Percentiles rank a stretch among this genome's conserved stretches.
phyloP scores from a whole-genome alignment of 106 monocot species.

The Ottelia alismoides region DNA sequence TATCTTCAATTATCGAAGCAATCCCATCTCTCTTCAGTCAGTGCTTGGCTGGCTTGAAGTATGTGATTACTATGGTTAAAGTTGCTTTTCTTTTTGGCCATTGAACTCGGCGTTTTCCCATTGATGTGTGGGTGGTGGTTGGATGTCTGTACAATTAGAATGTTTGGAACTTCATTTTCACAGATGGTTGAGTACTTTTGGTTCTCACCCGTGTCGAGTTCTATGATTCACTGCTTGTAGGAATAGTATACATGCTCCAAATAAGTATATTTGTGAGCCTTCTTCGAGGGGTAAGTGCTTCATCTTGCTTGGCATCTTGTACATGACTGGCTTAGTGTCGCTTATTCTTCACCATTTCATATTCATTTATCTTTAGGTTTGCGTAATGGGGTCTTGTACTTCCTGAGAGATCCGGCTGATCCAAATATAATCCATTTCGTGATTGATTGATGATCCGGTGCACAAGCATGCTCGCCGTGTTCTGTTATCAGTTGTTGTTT shows the following conservation, averaged over 20 bases:
- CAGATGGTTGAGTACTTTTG: constrained; percentile 88
- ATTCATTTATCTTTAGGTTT: constrained; percentile 35
- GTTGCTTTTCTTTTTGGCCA: constrained; percentile 95
- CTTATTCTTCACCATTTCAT: not conserved
- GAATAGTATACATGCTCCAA: constrained; percentile 98
- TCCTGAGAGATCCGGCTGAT: constrained; percentile 96
- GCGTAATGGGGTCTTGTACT: constrained; percentile 90
- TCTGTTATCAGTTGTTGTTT: constrained; percentile 91
- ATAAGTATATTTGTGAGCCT: constrained; percentile 98
- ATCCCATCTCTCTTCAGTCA: constrained; percentile 78
- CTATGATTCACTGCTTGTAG: constrained; percentile 89
- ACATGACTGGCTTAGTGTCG: not conserved
- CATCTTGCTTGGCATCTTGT: not conserved
- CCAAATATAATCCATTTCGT: constrained; percentile 98
- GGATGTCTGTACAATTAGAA: constrained; percentile 88
- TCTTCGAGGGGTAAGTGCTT: constrained; percentile 84
- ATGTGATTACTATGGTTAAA: constrained; percentile 95
- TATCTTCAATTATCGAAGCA: constrained; percentile 61
- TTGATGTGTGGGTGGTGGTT: constrained; percentile 99
- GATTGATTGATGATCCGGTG: constrained; percentile 99
- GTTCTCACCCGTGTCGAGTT: constrained; percentile 76
- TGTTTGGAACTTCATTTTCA: constrained; percentile 75
- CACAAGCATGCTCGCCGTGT: constrained; percentile 96
- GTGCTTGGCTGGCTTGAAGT: constrained; percentile 62
- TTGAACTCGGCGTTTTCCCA: constrained; percentile 96